Conservation (phyloP, 1,284 basidiomycete genomes). For the Peniophora sp. region DNA sequence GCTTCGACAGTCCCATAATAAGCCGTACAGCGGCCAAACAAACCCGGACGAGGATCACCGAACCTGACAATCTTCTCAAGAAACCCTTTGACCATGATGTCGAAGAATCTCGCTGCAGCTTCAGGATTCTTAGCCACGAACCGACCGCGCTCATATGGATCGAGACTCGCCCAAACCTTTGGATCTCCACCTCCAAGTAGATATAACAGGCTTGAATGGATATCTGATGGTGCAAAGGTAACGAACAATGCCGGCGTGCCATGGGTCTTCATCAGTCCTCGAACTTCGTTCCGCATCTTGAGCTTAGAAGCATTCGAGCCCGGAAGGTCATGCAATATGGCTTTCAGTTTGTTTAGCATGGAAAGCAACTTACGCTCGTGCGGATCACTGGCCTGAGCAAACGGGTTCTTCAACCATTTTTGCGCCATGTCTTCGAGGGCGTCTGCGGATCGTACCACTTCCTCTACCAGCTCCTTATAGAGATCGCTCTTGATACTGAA, state of each 20-base stretch:
- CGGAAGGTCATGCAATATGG: neutral
- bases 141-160: slow-evolving; percentile 3
- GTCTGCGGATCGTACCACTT: neutral
- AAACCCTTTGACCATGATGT: slow-evolving; percentile 12
- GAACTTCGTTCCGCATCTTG: slow-evolving; percentile 4
- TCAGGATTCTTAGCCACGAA: slow-evolving; percentile 10
- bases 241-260: slow-evolving; percentile 16
- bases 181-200: slow-evolving; percentile 4
- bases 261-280: slow-evolving; percentile 6
- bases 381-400: neutral
- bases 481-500: neutral
- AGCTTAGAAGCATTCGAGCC: neutral
- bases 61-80: slow-evolving; percentile 9
- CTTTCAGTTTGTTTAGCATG: neutral
- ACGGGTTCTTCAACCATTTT: neutral
- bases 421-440: neutral
- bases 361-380: neutral
- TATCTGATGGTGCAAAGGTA: slow-evolving; percentile 17
- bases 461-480: neutral
- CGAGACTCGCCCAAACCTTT: neutral
- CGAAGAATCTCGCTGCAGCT: slow-evolving; percentile 12
- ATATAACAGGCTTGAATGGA: slow-evolving; percentile 7
- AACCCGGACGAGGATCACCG: neutral
- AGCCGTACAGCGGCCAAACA: slow-evolving; percentile 17
- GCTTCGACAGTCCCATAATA: slow-evolving; percentile 22